These are phyloP conservation scores for Colletotrichum liaoningense DNA, from an alignment of 2,329 filamentous ascomycete genomes.

Conservation along the genomic window DNA sequence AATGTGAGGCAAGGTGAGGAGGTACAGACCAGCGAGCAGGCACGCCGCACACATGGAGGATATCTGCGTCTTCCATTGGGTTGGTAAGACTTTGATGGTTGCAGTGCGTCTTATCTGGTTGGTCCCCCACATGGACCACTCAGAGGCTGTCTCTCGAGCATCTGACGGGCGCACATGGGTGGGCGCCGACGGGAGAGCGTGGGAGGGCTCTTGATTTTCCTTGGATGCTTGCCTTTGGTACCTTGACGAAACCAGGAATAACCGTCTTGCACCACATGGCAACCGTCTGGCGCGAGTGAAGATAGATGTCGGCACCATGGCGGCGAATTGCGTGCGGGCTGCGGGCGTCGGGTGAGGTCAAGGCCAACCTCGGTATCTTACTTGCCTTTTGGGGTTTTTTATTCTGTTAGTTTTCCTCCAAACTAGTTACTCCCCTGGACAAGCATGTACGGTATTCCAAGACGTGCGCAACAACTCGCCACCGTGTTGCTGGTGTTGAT, in stretches of 20 bases:
- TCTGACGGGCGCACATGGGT: conserved; percentile 21
- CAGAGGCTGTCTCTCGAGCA: conserved; percentile 7
- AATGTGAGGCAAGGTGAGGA: not conserved
- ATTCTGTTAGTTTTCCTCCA: no score
- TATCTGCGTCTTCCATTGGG: not conserved
- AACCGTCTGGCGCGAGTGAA: not conserved
- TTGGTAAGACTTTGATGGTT: not conserved
- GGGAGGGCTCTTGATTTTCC: not conserved
- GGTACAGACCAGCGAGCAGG: not conserved
- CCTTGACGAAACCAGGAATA: not conserved
- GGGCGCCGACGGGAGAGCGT: conserved; percentile 4
- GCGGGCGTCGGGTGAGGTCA: not conserved
- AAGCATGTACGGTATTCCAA: no score
- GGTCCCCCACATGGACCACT: conserved; percentile 30
- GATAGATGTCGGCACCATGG: not conserved
- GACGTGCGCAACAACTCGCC: not conserved
- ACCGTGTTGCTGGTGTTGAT: not conserved
- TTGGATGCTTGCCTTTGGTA: not conserved
- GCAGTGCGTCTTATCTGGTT: conserved; percentile 20
- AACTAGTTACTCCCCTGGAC: no score
- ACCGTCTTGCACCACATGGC: not conserved
- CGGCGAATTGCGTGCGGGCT: not conserved
- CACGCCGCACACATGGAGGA: no score
- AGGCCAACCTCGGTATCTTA: not conserved
- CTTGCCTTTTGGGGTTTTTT: not conserved